Conservation (phyloP, 2,329 filamentous ascomycete species). For the Capronia americana region DNA sequence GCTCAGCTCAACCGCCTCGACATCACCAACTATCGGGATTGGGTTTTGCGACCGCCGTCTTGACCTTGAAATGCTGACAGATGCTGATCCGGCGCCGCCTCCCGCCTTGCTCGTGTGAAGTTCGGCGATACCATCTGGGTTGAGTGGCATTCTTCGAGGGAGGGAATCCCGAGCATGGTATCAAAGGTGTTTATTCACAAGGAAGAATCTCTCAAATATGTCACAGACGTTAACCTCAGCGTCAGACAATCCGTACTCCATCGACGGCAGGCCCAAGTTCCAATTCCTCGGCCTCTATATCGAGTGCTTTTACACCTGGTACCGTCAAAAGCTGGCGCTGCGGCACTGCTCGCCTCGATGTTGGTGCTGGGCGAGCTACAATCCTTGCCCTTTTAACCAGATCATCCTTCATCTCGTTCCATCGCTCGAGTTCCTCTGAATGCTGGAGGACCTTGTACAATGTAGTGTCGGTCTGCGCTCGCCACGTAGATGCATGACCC, state of each 20-base stretch:
- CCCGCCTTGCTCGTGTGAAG: neutral
- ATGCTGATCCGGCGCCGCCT: neutral
- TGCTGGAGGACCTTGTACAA: slow-evolving; percentile 53
- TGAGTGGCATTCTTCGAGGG: neutral
- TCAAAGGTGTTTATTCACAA: slow-evolving; percentile 1
- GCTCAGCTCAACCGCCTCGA: too few species aligned
- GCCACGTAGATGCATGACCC: slow-evolving; percentile 42
- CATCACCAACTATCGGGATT: too few species aligned
- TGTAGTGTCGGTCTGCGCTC: slow-evolving; percentile 51
- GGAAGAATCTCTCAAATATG: neutral
- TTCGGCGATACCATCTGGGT: neutral
- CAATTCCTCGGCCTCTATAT: slow-evolving; percentile 8
- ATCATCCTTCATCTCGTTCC: slow-evolving; percentile 42
- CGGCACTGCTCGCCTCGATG: neutral
- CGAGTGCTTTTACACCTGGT: neutral
- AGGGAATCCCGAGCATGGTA: neutral
- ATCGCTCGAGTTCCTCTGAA: slow-evolving; percentile 55
- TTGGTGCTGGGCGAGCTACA: slow-evolving; percentile 7
- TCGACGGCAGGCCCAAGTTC: slow-evolving; percentile 19
- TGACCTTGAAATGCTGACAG: too few species aligned
- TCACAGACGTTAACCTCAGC: neutral
- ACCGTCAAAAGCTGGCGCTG: neutral
- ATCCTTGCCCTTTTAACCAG: slow-evolving; percentile 30
- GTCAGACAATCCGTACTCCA: slow-evolving; percentile 24
- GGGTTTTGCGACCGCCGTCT: too few species aligned